Evolutionary conservation across 208 protist genomes (phyloP).

Genomic region (Giardia duodenalis): DNA sequence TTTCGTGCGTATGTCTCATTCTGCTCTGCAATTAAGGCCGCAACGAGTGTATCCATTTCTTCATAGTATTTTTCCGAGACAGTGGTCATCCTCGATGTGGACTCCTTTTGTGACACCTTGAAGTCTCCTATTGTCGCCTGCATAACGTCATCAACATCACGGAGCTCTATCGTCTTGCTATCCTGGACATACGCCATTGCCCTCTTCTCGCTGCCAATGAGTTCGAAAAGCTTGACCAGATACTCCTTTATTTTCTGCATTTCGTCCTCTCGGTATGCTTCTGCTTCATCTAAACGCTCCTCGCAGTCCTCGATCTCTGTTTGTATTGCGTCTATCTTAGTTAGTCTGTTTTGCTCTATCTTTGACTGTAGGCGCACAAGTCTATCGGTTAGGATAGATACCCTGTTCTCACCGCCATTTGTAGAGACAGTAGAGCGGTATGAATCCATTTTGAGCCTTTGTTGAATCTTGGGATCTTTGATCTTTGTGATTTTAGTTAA

Average conservation of each 20-base stretch:
- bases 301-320: not conserved
- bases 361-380: not conserved
- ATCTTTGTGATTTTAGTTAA: too few species aligned
- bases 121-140: not conserved
- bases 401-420: too few species aligned
- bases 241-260: not conserved
- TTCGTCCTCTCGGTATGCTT: not conserved
- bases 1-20: not conserved
- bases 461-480: too few species aligned
- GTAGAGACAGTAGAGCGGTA: too few species aligned
- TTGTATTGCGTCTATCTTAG: not conserved
- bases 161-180: not conserved
- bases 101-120: not conserved
- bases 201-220: not conserved
- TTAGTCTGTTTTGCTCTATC: not conserved
- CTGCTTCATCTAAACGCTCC: not conserved
- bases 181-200: not conserved
- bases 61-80: not conserved
- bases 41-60: not conserved
- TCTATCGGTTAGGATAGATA: not conserved
- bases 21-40: not conserved
- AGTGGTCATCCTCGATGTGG: not conserved
- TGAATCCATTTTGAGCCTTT: too few species aligned
- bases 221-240: not conserved
- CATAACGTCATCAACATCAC: not conserved